Conservation (phyloP, 2,329 filamentous ascomycete genomes). For the Epichloe aotearoae region DNA sequence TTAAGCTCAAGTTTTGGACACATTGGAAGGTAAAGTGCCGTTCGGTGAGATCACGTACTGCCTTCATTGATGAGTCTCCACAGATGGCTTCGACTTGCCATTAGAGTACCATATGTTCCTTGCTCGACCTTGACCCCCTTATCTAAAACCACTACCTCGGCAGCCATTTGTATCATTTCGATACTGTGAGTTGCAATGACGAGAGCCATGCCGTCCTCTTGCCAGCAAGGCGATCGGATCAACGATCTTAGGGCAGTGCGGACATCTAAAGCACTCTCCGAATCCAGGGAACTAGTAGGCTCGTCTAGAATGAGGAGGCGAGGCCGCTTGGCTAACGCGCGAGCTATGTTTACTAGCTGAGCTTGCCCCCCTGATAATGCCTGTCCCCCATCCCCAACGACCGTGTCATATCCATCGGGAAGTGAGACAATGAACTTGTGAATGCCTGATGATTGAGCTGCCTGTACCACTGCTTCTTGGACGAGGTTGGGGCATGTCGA, state of each 20-base stretch:
- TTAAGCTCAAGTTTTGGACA: background rate
- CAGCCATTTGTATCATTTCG: constrained; percentile 77
- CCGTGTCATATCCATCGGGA: constrained; percentile 44
- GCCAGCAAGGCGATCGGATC: constrained; percentile 18
- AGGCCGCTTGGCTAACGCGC: constrained; percentile 60
- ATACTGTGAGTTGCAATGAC: constrained; percentile 69
- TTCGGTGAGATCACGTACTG: constrained; percentile 1
- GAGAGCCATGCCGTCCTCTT: constrained; percentile 43
- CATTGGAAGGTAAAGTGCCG: background rate
- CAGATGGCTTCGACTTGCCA: constrained; percentile 30
- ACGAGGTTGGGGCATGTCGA: constrained; percentile 37
- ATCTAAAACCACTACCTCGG: constrained; percentile 61
- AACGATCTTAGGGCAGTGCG: constrained; percentile 47
- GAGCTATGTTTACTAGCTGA: constrained; percentile 68
- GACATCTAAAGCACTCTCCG: constrained; percentile 50
- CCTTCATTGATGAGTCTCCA: constrained; percentile 30
- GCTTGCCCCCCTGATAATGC: constrained; percentile 69
- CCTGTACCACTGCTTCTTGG: constrained; percentile 29
- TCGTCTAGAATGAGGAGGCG: constrained; percentile 72
- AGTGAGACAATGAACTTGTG: constrained; percentile 66
- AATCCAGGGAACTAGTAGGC: constrained; percentile 70
- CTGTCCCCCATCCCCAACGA: constrained; percentile 68
- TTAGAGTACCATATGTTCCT: constrained; percentile 52
- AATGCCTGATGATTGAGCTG: constrained; percentile 49
- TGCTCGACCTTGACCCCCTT: constrained; percentile 51